Evolutionary conservation across 2,329 filamentous ascomycete genomes (phyloP), one percentile per base, ranked within the genome.

Genomic region (Biscogniauxia sp.): DNA sequence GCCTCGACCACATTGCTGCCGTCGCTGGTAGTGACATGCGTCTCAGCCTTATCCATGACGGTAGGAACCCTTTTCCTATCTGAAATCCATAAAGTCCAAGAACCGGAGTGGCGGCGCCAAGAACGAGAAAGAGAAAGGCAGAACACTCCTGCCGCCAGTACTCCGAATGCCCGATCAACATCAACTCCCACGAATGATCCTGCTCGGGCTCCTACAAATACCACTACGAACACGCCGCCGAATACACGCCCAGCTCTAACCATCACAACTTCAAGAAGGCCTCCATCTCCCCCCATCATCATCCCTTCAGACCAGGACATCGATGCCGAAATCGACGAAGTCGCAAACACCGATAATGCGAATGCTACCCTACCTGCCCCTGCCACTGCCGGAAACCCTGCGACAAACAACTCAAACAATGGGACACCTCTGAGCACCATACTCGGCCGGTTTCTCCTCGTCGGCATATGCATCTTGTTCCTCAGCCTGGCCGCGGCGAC

Each of bases 301-400:
- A 76, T 88, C 20, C 85, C 87, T 1, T 86, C 84, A 0, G 86
- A 88, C 67, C 85, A 88, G 69, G 85, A 88, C 63, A 75, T 88
- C 49, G 84, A 86, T 65, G 83, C 84, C 20, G 86, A 88, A 69
- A 85, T 88, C 41, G 78, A 78, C 25, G 80, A 80, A 68, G 25
- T 68, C 65, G 56, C 68, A 64, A 65, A 70, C 62, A n/a, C 69
- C 67, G 51, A 61, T 63, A 57, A 67, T 65, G 62, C 68, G 61
- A 67, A 69, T 51, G 67, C 69, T 23, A 73, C 68, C 37, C 61
- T 72, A 28, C 72, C 73, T 49, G 68, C 68, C 25, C 66, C 69
- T 49, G 68, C 49, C 19, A 74, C 71, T 20, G 66, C 69, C 68
- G 60, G 68, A 20, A 72, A 72, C 26, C 64, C 72, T 3, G 60